Base-by-base conservation (phyloP, 164 flowering plant genomes). In the Vitis riparia region DNA sequence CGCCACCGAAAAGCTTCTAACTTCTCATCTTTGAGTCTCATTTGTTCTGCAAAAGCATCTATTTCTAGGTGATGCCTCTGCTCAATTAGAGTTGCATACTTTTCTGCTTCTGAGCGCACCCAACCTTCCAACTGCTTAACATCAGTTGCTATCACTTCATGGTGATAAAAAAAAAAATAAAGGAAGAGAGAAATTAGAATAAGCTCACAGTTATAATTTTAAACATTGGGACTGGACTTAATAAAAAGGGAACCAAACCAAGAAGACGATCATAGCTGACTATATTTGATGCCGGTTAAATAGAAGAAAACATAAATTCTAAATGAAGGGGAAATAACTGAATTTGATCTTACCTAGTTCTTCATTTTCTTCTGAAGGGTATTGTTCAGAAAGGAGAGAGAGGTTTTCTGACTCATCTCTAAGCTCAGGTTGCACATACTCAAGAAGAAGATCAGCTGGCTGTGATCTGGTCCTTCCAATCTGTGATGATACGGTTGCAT, bases 21-120 rank as follows among this genome's bases (percentile, higher is more conserved):
- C 67, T 88, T 91, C 76, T 92, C 98, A 74, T 92, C 97, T 78
- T 85, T 92, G 67, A 83, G 78, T 68, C 89, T 84, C 85, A 92
- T 75, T 72, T 95, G 89, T 76, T 95, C 94, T 10, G 82, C 81
- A 70, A 93, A 91, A 51, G 96, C 93, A 52, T 93, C 90, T 67
- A 91, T 69, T 72, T 95, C 99, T 55, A 75, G 53, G 56, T 76
- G 79, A 81, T 90, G 97, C 80, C 87, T 86, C 59, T 87, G 88
- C 78, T 87, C 88, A 62, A 85, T 65, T 32, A 74, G 64, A n/a
- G 73, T 27, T 16, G 76, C 77, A 69, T 81, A 86, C 67, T 80
- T 86, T 62, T 84, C 91, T 29, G 89, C 85, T 76, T 90, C 93
- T 2, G 76, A 68, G 7, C 63, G 74, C 62, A 85, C 82, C 90